A percentile compares a stretch with the other conserved stretches of the same genome.
phyloP scores from a whole-genome alignment of 2,329 filamentous ascomycete species.

The Aspergillus piperis region DNA sequence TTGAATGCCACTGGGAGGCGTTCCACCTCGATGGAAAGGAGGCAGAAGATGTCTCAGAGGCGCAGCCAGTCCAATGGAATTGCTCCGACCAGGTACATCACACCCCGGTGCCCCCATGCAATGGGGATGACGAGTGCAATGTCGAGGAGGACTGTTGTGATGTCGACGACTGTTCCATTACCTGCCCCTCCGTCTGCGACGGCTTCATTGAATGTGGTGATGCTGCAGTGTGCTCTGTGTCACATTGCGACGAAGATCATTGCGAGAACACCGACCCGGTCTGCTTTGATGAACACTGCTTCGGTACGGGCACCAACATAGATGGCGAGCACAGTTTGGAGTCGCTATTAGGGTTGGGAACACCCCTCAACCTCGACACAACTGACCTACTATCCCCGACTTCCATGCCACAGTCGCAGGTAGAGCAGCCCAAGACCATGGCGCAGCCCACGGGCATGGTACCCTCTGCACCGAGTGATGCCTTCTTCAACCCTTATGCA shows the following conservation, averaged over 20 bases:
- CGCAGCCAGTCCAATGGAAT: conserved; percentile 29
- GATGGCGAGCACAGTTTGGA: conserved; percentile 33
- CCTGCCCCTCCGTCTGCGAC: conserved; percentile 44
- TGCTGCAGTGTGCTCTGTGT: conserved; percentile 39
- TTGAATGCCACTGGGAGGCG: conserved; percentile 45
- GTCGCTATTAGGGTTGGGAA: conserved; percentile 35
- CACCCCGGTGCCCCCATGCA: conserved; percentile 27
- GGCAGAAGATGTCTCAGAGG: conserved; percentile 25
- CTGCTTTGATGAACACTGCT: conserved; percentile 45
- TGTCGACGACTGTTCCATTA: conserved; percentile 39
- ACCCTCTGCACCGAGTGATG: conserved; percentile 16
- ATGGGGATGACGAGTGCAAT: conserved; percentile 36
- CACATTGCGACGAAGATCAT: conserved; percentile 31
- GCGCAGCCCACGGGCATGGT: conserved; percentile 21
- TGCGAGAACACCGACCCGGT: conserved; percentile 35
- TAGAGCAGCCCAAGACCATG: conserved; percentile 24
- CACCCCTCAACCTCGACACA: conserved; percentile 32
- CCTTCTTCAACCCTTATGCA: conserved; percentile 22
- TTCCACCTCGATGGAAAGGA: conserved; percentile 39
- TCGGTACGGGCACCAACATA: conserved; percentile 19
- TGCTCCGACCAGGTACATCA: conserved; percentile 34
- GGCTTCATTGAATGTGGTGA: conserved; percentile 45
- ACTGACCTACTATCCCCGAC: conserved; percentile 29
- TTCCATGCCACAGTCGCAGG: conserved; percentile 20
- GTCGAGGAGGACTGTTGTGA: conserved; percentile 43